phyloP scores from a whole-genome alignment of 805 yeast species.

The Starmera pachycereana region DNA sequence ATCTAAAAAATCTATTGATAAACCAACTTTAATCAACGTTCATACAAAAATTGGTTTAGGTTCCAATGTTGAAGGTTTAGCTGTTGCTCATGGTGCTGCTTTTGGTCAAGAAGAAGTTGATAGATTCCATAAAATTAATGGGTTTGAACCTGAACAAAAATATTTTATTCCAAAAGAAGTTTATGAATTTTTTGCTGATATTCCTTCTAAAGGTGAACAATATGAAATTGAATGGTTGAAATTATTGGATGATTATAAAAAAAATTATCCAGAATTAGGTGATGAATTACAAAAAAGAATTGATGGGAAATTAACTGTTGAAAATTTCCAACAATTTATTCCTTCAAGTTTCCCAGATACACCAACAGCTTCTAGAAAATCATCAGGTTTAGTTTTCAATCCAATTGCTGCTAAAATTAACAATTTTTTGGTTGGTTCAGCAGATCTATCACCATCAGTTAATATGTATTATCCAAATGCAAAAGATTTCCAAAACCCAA shows the following conservation, averaged over 20 bases:
- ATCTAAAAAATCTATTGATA: slow-evolving; percentile 19
- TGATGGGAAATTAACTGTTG: slow-evolving; percentile 18
- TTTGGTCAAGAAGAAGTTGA: slow-evolving; percentile 23
- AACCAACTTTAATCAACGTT: slow-evolving; percentile 27
- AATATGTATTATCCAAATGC: slow-evolving; percentile 21
- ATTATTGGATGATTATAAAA: slow-evolving; percentile 13
- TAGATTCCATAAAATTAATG: slow-evolving; percentile 10
- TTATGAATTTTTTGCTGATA: slow-evolving; percentile 21
- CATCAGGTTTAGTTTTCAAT: slow-evolving; percentile 21
- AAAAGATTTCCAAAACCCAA: slow-evolving; percentile 23
- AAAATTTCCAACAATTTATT: slow-evolving; percentile 17
- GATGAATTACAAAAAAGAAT: slow-evolving; percentile 18
- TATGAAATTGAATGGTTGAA: slow-evolving; percentile 17
- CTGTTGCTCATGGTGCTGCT: slow-evolving; percentile 27
- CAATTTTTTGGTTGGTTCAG: slow-evolving; percentile 24
- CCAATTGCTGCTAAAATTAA: slow-evolving; percentile 19
- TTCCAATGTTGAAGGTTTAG: slow-evolving; percentile 20
- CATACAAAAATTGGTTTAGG: slow-evolving; percentile 26
- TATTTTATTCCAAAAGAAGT: slow-evolving; percentile 19
- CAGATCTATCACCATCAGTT: slow-evolving; percentile 25
- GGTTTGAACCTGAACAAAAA: slow-evolving; percentile 14
- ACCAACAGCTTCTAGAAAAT: slow-evolving; percentile 20
- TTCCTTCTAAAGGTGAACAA: slow-evolving; percentile 15
- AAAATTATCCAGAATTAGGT: slow-evolving; percentile 20
- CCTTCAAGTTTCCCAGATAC: slow-evolving; percentile 10